Evolutionary conservation across 495 filamentous ascomycete species (phyloP).

Genomic region (Aspergillus sclerotioniger): DNA sequence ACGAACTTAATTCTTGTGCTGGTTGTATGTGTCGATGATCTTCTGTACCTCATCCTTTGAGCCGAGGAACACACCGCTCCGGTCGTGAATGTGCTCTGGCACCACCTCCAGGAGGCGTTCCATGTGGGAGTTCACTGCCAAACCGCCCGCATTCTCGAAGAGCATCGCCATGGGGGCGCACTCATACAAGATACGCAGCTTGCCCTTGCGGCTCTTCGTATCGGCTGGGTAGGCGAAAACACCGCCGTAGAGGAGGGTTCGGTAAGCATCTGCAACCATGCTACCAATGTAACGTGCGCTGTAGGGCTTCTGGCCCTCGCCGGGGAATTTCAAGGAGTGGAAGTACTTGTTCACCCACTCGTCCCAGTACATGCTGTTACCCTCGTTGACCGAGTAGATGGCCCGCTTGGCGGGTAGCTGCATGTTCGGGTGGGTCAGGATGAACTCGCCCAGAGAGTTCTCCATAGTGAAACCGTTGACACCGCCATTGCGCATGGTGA

Average conservation of each 20-base stretch:
- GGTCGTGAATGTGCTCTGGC: conserved; percentile 92
- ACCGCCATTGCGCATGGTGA: conserved; percentile 89
- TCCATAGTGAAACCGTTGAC: conserved; percentile 99
- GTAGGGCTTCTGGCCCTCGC: conserved; percentile 81
- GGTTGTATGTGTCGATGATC: conserved; percentile 66
- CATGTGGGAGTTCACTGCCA: conserved; percentile 87
- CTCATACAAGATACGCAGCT: conserved; percentile 96
- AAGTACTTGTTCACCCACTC: conserved; percentile 86
- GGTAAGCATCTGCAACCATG: conserved; percentile 98
- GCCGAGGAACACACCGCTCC: conserved; percentile 93
- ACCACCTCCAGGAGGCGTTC: conserved; percentile 84
- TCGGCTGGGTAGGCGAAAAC: conserved; percentile 97
- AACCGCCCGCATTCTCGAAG: conserved; percentile 96
- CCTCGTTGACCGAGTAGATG: conserved; percentile 99
- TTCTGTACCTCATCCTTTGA: conserved; percentile 94
- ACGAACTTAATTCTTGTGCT: conserved; percentile 38
- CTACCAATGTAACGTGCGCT: conserved; percentile 90
- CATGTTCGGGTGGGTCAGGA: conserved; percentile 96
- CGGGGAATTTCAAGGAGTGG: conserved; percentile 76
- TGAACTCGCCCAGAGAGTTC: conserved; percentile 95
- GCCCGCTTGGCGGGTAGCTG: conserved; percentile 70
- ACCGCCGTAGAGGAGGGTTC: conserved; percentile 91
- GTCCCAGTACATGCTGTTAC: conserved; percentile 95
- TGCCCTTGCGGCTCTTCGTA: conserved; percentile 97
- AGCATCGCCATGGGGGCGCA: conserved; percentile 99